Percentiles rank a stretch among this genome's conserved stretches.
Conservation (phyloP, 2,329 filamentous ascomycete genomes). For the Leptographium lundbergii region DNA sequence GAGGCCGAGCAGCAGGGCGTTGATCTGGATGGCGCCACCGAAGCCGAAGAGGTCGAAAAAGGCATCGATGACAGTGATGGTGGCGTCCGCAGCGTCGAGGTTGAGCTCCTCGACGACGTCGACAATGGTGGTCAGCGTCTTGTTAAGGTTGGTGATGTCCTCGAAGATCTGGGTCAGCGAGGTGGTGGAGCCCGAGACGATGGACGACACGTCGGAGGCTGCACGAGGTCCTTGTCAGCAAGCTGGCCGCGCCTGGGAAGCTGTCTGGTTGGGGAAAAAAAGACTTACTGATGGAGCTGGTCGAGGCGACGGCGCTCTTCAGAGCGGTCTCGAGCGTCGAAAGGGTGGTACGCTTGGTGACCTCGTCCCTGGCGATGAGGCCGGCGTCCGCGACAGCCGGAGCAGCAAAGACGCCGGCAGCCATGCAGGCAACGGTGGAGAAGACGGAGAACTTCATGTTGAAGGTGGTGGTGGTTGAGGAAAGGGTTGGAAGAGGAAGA, state of each 20-base stretch:
- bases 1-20: not conserved
- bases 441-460: slow-evolving; percentile 10
- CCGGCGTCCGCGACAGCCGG: not conserved
- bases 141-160: not conserved
- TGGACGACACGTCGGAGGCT: slow-evolving; percentile 1
- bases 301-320: not conserved
- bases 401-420: slow-evolving; percentile 3
- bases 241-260: too few species aligned
- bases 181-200: not conserved
- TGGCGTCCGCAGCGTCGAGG: not conserved
- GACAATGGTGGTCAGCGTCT: not conserved
- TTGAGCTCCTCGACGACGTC: not conserved
- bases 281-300: not conserved
- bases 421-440: slow-evolving; percentile 2
- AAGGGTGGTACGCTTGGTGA: not conserved
- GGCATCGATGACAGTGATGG: not conserved
- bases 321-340: not conserved
- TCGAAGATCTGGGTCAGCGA: not conserved
- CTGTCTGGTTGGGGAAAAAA: not conserved
- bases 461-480: not conserved
- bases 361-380: not conserved
- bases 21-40: not conserved
- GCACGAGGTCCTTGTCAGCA: too few species aligned
- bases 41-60: not conserved
- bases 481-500: not conserved